Conservation (phyloP, 371 early-diverging fungal genomes). For the Capillidium heterosporum region DNA sequence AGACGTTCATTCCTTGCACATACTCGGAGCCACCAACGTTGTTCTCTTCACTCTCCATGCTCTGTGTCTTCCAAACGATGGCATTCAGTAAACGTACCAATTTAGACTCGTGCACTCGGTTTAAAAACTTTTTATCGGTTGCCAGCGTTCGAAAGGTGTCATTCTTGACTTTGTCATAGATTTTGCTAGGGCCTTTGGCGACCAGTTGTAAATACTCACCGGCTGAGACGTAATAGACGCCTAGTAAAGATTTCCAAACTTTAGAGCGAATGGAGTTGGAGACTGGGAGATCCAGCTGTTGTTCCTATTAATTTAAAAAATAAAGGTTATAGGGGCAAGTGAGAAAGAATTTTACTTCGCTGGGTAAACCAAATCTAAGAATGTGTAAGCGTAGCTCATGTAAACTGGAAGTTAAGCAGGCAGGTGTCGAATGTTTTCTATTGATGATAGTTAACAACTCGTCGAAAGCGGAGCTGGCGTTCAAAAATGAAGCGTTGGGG, state of each 20-base stretch:
- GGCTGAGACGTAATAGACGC: constrained; percentile 50
- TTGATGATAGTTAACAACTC: neutral
- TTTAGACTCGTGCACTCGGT: constrained; percentile 52
- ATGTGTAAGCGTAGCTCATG: constrained; percentile 2
- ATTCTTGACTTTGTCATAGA: constrained; percentile 69
- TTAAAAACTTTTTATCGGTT: constrained; percentile 54
- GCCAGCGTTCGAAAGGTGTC: constrained; percentile 79
- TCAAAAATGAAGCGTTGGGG: neutral
- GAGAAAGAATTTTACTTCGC: neutral
- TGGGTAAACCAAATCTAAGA: constrained; percentile 1
- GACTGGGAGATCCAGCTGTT: neutral
- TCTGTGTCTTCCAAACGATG: constrained; percentile 45
- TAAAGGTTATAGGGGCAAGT: neutral
- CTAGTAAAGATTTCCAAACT: constrained; percentile 70
- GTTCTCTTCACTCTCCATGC: neutral
- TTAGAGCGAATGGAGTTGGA: constrained; percentile 16
- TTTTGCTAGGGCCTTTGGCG: constrained; percentile 40
- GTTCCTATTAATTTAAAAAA: neutral
- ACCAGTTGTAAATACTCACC: constrained; percentile 56
- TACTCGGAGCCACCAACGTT: constrained; percentile 38
- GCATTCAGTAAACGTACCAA: constrained; percentile 72
- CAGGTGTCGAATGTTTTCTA: neutral
- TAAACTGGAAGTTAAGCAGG: neutral
- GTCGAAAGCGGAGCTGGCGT: neutral
- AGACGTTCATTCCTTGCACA: constrained; percentile 90